These are phyloP conservation scores for Jackrogersella multiformis DNA, from an alignment of 495 filamentous ascomycete genomes.

Conservation along the genomic window DNA sequence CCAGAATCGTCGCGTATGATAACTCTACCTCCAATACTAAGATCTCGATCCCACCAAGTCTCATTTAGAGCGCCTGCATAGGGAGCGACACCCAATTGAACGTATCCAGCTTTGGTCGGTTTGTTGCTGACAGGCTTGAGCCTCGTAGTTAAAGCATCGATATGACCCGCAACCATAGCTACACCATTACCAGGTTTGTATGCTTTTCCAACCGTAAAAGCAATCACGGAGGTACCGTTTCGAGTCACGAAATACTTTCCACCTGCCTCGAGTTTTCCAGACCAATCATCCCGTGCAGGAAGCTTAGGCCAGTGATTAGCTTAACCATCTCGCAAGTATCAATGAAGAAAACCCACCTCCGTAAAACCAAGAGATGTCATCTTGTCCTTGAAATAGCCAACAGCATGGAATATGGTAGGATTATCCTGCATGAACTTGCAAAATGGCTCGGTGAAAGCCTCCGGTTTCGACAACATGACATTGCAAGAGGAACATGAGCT, in stretches of 20 bases:
- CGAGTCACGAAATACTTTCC: conserved; percentile 90
- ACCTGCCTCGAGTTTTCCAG: conserved; percentile 73
- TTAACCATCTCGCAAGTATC: neutral
- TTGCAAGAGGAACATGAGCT: conserved; percentile 34
- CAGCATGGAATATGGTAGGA: conserved; percentile 92
- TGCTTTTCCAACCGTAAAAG: conserved; percentile 83
- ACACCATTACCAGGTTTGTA: conserved; percentile 90
- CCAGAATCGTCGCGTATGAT: conserved; percentile 79
- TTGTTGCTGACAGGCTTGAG: conserved; percentile 91
- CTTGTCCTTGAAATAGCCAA: conserved; percentile 75
- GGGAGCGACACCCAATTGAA: conserved; percentile 90
- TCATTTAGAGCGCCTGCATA: conserved; percentile 86
- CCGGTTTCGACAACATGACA: conserved; percentile 56
- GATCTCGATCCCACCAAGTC: conserved; percentile 96
- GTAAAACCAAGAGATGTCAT: conserved; percentile 76
- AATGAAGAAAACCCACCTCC: conserved; percentile 53
- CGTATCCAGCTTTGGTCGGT: conserved; percentile 79
- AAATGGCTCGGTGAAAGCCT: conserved; percentile 83
- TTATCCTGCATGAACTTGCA: conserved; percentile 87
- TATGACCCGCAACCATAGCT: conserved; percentile 82
- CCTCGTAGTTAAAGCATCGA: conserved; percentile 88
- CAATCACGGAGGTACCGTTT: conserved; percentile 85
- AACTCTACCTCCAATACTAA: conserved; percentile 88
- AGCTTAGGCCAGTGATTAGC: conserved; percentile 58
- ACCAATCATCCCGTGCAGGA: conserved; percentile 81